phyloP scores from a whole-genome alignment of 257 asterid genomes.

The Prunella vulgaris region DNA sequence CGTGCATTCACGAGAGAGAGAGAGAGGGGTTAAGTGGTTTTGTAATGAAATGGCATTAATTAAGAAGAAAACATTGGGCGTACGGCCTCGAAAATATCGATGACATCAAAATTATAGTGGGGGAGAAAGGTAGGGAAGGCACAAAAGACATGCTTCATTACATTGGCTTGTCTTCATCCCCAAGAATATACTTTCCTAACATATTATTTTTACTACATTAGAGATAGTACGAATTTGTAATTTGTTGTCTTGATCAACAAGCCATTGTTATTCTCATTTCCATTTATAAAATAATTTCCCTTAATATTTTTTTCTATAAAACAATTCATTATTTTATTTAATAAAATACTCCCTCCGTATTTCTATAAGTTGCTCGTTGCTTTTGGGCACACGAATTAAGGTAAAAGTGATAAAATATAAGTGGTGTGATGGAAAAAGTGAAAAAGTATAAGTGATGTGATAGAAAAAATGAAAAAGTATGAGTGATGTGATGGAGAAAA shows the following conservation, averaged over 20 bases:
- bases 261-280: neutral
- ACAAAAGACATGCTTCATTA: neutral
- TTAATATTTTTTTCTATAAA: too few species aligned
- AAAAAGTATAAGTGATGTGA: too few species aligned
- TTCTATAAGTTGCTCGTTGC: too few species aligned
- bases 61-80: constrained; percentile 24
- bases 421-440: too few species aligned
- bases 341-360: too few species aligned
- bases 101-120: neutral
- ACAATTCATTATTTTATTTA: too few species aligned
- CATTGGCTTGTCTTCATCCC: constrained; percentile 10
- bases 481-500: too few species aligned
- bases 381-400: too few species aligned
- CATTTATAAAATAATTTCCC: neutral
- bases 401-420: too few species aligned
- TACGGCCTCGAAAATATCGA: constrained; percentile 24
- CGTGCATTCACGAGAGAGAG: neutral
- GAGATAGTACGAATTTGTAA: neutral
- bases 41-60: neutral
- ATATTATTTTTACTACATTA: neutral
- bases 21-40: neutral
- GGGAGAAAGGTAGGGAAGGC: neutral
- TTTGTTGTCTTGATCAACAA: constrained; percentile 19
- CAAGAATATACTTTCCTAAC: constrained; percentile 5
- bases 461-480: too few species aligned